phyloP scores from a whole-genome alignment of 495 filamentous ascomycete genomes.

The Daldinia vernicosa region DNA sequence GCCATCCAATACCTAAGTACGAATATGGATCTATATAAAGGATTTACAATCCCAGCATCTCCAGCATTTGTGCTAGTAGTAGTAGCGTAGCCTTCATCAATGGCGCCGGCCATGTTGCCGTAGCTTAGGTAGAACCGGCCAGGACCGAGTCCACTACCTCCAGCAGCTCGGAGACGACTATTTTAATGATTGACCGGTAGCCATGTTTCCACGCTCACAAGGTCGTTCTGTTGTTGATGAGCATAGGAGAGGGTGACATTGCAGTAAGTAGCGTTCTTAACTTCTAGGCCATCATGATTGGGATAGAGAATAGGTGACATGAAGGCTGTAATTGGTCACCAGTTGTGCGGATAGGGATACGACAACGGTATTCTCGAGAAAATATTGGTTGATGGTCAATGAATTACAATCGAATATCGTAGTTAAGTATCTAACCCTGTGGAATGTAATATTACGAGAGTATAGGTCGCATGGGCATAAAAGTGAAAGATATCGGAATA shows the following conservation, averaged over 20 bases:
- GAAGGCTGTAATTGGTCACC: constrained; percentile 27
- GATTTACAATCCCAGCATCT: not conserved
- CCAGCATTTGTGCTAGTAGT: not conserved
- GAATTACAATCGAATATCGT: constrained; percentile 17
- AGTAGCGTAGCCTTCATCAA: not conserved
- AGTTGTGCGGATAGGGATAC: constrained; percentile 12
- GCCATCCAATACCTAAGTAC: not conserved
- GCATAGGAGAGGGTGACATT: not conserved
- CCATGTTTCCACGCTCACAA: not conserved
- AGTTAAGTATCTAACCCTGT: not conserved
- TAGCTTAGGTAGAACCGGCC: not conserved
- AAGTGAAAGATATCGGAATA: not conserved
- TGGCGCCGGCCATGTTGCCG: not conserved
- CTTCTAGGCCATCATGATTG: constrained; percentile 19
- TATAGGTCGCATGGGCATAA: not conserved
- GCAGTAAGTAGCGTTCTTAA: not conserved
- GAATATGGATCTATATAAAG: not conserved
- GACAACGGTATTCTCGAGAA: constrained; percentile 6
- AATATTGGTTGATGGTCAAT: constrained; percentile 8
- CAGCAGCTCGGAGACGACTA: not conserved
- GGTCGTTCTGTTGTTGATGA: not conserved
- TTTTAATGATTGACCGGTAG: not conserved
- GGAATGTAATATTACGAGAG: not conserved
- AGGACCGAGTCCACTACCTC: not conserved
- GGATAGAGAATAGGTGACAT: constrained; percentile 28